Percentiles rank a stretch among this genome's conserved stretches.
Evolutionary conservation across 257 asterid species (phyloP).

Genomic region (Nicotiana paniculata): DNA sequence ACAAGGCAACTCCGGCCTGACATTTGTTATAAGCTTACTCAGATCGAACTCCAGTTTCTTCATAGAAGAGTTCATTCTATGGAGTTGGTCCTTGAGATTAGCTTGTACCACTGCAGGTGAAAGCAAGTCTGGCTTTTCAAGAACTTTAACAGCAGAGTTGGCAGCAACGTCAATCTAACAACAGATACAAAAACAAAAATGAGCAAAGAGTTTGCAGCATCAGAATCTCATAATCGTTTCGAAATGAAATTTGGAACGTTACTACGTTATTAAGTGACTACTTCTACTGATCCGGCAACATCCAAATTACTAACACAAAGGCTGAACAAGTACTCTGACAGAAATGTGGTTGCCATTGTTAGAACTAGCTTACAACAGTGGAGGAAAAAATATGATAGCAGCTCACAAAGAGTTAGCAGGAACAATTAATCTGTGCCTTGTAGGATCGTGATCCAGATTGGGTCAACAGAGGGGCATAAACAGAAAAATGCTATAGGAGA

Average conservation of each 20-base stretch:
- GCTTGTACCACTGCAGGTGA: conserved; percentile 39
- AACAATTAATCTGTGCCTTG: neutral
- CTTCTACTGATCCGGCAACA: neutral
- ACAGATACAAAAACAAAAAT: neutral
- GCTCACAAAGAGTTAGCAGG: neutral
- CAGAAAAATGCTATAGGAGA: neutral
- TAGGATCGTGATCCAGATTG: neutral
- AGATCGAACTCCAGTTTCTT: conserved; percentile 27
- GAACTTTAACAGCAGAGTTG: conserved; percentile 32
- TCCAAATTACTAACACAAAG: neutral
- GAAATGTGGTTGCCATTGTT: neutral
- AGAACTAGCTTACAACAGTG: neutral
- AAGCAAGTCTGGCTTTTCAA: conserved; percentile 39
- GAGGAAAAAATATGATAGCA: neutral
- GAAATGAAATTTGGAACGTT: neutral
- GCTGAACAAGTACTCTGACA: neutral
- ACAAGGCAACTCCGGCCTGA: conserved; percentile 8
- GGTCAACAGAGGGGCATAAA: neutral
- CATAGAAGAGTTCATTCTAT: conserved; percentile 26
- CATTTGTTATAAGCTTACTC: conserved; percentile 19
- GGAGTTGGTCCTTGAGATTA: conserved; percentile 31
- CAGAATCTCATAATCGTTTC: neutral
- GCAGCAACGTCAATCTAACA: conserved; percentile 26
- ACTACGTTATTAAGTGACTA: too few relatives aligned
- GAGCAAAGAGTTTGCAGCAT: neutral